Percentiles rank a stretch among this genome's conserved stretches.
Conservation (phyloP, 768 basidiomycete genomes). For the Leccinum disarticulatum region DNA sequence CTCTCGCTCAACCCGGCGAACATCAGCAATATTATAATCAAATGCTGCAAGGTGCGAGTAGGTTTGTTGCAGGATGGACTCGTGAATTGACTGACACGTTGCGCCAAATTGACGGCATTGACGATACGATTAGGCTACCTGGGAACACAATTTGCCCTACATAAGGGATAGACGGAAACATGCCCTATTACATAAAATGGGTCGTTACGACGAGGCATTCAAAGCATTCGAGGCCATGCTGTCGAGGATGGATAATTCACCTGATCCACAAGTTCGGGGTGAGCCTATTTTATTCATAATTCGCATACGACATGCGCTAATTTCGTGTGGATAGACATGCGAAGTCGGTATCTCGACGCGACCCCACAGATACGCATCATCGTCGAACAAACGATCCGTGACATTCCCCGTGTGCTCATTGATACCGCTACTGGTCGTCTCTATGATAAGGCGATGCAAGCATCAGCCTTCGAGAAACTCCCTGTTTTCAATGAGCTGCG, state of each 20-base stretch:
- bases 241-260: not conserved
- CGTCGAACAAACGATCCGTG: not conserved
- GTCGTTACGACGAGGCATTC: not conserved
- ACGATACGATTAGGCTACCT: no score
- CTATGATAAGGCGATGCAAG: not conserved
- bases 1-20: not conserved
- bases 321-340: not conserved
- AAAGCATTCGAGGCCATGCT: not conserved
- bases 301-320: not conserved
- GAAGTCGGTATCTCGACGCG: not conserved
- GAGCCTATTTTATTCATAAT: not conserved
- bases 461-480: not conserved
- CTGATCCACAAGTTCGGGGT: not conserved
- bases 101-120: no score
- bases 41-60: not conserved
- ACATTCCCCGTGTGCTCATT: not conserved
- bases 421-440: not conserved
- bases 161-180: not conserved
- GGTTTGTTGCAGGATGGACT: not conserved
- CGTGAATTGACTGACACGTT: no score
- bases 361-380: fast-evolving
- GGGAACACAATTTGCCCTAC: no score
- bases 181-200: not conserved
- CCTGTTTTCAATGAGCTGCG: not conserved
- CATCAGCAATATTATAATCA: not conserved